Base-by-base conservation (phyloP, 1,284 basidiomycete species). In the Ustilago trichophora region DNA sequence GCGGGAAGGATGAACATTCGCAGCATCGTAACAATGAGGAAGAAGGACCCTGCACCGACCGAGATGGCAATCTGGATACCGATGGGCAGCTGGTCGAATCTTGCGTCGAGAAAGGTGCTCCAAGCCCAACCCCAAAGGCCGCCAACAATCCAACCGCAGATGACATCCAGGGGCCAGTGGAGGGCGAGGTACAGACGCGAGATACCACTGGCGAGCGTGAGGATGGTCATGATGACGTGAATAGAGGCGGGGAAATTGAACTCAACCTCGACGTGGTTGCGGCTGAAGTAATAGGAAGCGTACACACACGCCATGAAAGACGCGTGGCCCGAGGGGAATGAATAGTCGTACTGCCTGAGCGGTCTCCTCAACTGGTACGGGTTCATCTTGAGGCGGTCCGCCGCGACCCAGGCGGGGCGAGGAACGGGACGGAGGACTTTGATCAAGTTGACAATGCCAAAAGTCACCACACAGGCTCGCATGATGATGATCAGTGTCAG, bases 401-500 rank as follows among this genome's bases (percentile, higher is more conserved):
- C 54, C 11, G 54, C 54, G 15, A 56, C 54, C 54, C 54, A 56
- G n/a, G 54, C 54, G 6, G 54, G 54, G 40, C 54, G 54, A 2
- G 54, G 54, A 6, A 56, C 54, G 13, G 54, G 54, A 2, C 40
- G 46, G 8, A 49, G 7, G 8, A 56, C 54, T 26, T 56, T 56
- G 54, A 56, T 56, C 33, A 56, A 32, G 41, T 56, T 56, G 54
- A 56, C 54, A 13, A 56, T 38, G 22, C 46, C 54, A n/a, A 56
- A 56, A 2, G 25, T 27, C 6, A 40, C 44, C 21, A 56, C 44
- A 40, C 54, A 56, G 3, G 54, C 33, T 24, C 54, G 54, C 54
- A 56, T 56, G 54, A 56, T 56, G 41, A 49, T 45, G 27, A 24
- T 56, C 33, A 56, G 46, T 27, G 41, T 44, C 41, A 56, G 13